Conservation (phyloP, 2,329 filamentous ascomycete genomes). For the Onygena corvina region DNA sequence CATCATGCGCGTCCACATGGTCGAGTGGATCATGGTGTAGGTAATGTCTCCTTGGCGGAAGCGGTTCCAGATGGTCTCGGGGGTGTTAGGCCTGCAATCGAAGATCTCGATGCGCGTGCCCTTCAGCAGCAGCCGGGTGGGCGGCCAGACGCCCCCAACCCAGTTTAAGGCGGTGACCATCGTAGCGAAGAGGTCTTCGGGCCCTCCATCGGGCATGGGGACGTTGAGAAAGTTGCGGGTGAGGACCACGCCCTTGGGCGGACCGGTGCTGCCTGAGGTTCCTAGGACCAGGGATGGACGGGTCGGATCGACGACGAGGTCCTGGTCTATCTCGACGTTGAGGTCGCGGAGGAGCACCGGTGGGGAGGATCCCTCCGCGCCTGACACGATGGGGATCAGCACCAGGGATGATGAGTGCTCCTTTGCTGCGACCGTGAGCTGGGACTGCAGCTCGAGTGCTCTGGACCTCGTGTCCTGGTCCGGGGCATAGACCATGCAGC, state of each 20-base stretch:
- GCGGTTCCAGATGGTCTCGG: background rate
- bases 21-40: background rate
- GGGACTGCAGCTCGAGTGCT: background rate
- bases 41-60: background rate
- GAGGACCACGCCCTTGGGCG: slow-evolving; percentile 30
- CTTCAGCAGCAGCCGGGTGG: background rate
- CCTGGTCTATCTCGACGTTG: background rate
- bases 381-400: background rate
- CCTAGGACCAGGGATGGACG: slow-evolving; percentile 31
- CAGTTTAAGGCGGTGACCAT: background rate
- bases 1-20: slow-evolving; percentile 6
- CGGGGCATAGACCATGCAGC: background rate
- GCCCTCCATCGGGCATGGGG: background rate
- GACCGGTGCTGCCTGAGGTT: slow-evolving; percentile 38
- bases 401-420: background rate
- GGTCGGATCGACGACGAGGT: background rate
- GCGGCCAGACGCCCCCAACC: background rate
- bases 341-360: background rate
- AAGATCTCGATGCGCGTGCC: slow-evolving; percentile 1
- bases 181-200: background rate
- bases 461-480: background rate
- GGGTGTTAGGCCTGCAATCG: background rate
- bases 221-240: background rate
- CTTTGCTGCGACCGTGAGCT: background rate
- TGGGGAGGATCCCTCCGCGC: background rate